Evolutionary conservation across 768 basidiomycete genomes (phyloP), one percentile per base, ranked within the genome.

Genomic region (Trametes elegans): DNA sequence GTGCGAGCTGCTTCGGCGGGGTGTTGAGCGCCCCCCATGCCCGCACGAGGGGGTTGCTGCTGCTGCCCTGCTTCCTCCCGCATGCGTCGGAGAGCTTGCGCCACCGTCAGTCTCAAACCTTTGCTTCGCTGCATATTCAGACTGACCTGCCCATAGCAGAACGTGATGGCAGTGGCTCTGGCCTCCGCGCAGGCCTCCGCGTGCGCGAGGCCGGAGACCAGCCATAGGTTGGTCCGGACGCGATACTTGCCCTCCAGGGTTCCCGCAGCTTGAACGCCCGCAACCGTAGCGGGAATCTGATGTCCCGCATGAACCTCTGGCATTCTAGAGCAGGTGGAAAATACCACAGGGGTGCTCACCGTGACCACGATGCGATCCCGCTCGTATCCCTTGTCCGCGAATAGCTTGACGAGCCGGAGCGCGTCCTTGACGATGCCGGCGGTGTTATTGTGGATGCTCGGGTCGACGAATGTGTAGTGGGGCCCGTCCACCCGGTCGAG

Each of bases 281-380:
- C 70, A 31, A 78, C 74, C 0, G 83, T 85, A 5, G 83, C 82
- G 27, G 83, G 81, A 34, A 86, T 75, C 83, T 85, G 47, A 34
- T 3, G 28, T 31, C 18, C 46, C 29, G 5, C 38, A 40, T 55
- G 39, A 50, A 39, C 31, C 18, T 42, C 53, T 47, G 53, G 19
- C 38, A 14, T 21, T 41, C 36, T 32, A 14, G 38, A 31, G 28
- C 45, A 7, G 26, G 13, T 23, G 16, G 11, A 27, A 40, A 48
- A 9, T 16, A 16, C 7, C 8, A 29, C n/a, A 16, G 11, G 21
- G 27, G 18, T 10, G 19, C 78, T 60, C 60, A 85, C 84, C 55
- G 77, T 79, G 43, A 85, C 65, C 31, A 84, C 61, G 49, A 86
- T 66, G 29, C 73, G 70, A 57, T 72, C 67, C 41, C 68, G 69